phyloP scores from a whole-genome alignment of 306 rosid species.

The Vigna nakashimae region DNA sequence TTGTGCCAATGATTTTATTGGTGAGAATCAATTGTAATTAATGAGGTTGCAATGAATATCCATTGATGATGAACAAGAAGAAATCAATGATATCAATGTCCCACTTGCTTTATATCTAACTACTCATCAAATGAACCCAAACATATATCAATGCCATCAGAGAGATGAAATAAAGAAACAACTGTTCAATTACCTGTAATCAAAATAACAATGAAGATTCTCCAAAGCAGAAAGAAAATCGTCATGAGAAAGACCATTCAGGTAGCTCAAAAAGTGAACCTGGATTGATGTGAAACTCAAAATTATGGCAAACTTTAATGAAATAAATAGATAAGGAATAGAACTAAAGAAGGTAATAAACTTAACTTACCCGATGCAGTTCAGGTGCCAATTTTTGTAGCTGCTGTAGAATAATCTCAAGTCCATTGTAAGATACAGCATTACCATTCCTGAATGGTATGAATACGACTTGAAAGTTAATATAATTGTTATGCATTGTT shows the following conservation, averaged over 20 bases:
- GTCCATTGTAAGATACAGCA: constrained; percentile 72
- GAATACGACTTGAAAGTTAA: constrained; percentile 40
- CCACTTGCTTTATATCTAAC: not conserved
- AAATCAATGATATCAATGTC: not conserved
- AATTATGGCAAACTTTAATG: constrained; percentile 20
- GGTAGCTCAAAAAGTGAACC: constrained; percentile 92
- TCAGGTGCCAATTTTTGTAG: constrained; percentile 93
- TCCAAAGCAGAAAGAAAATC: constrained; percentile 88
- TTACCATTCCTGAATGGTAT: constrained; percentile 74
- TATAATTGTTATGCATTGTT: constrained; percentile 32
- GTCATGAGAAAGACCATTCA: constrained; percentile 82
- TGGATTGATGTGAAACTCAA: constrained; percentile 50
- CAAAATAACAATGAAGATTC: constrained; percentile 91
- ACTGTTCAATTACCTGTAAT: constrained; percentile 74
- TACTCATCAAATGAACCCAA: constrained; percentile 24
- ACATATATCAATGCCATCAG: not conserved
- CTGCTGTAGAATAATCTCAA: constrained; percentile 73
- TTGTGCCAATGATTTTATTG: not conserved
- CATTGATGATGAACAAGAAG: constrained; percentile 5
- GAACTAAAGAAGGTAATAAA: constrained; percentile 21
- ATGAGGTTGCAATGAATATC: constrained; percentile 9
- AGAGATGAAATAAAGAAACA: constrained; percentile 25
- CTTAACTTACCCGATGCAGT: constrained; percentile 86
- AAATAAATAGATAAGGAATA: constrained; percentile 23
- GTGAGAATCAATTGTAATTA: not conserved